Evolutionary conservation across 192 early-diverging fungal species (phyloP).

Genomic region (Gigaspora rosea): DNA sequence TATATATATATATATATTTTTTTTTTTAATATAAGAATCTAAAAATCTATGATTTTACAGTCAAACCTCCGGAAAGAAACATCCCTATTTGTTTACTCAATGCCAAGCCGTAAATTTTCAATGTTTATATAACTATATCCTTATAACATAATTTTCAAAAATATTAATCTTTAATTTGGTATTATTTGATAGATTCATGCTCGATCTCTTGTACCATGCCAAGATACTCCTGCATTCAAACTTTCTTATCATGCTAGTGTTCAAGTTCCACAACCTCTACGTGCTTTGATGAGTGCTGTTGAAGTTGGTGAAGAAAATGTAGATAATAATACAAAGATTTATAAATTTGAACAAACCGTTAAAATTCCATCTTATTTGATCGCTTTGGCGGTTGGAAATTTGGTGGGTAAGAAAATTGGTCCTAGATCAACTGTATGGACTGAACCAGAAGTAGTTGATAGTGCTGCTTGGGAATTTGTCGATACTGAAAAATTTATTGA

Average conservation of each 20-base stretch:
- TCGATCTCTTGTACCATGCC: conserved; percentile 86
- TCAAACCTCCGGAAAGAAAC: conserved; percentile 91
- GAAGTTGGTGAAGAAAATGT: conserved; percentile 60
- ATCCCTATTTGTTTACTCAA: conserved; percentile 97
- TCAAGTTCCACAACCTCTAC: conserved; percentile 63
- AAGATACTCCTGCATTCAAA: conserved; percentile 88
- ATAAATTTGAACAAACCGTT: conserved; percentile 82
- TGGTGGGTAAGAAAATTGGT: conserved; percentile 79
- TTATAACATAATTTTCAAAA: not conserved
- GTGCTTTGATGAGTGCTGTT: conserved; percentile 94
- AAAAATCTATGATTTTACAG: conserved; percentile 35
- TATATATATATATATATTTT: not conserved
- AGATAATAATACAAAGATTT: conserved; percentile 58
- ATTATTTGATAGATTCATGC: conserved; percentile 72
- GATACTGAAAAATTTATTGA: conserved; percentile 69
- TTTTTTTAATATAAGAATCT: not conserved
- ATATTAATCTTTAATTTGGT: no score
- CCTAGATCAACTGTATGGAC: conserved; percentile 95
- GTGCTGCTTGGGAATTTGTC: conserved; percentile 93
- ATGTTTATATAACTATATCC: not conserved
- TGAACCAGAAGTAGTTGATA: conserved; percentile 87
- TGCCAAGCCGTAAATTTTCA: conserved; percentile 71
- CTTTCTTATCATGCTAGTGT: conserved; percentile 85
- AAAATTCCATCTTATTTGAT: conserved; percentile 95
- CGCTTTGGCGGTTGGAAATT: conserved; percentile 91